Conservation (phyloP, 148 eudicot species). For the Persicaria maculosa region DNA sequence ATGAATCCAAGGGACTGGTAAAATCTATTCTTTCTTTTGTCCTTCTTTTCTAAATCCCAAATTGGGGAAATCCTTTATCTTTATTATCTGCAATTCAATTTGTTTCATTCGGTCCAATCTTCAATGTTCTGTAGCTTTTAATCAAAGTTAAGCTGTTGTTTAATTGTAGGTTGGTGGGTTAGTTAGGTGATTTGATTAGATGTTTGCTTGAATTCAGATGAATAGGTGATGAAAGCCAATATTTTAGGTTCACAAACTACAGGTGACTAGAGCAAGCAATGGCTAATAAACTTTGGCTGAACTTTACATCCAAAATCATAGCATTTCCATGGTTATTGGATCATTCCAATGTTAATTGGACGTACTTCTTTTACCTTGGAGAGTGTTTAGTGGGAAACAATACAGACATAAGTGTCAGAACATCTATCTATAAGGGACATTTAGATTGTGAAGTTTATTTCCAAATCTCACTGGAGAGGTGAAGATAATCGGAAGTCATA, state of each 20-base stretch:
- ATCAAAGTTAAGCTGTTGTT: no score
- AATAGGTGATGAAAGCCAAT: background rate
- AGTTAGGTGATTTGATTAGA: background rate
- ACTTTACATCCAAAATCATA: background rate
- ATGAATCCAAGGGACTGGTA: constrained; percentile 65
- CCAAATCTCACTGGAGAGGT: background rate
- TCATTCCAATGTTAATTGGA: no score
- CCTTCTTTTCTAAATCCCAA: no score
- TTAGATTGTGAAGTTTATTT: background rate
- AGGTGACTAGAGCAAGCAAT: background rate
- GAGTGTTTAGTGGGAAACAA: background rate
- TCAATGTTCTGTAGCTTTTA: no score
- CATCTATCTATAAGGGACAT: background rate
- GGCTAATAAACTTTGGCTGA: background rate
- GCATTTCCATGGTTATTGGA: background rate
- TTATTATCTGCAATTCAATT: no score
- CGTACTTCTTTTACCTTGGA: background rate
- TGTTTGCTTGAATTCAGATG: background rate
- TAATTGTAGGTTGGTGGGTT: background rate
- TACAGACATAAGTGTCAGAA: background rate
- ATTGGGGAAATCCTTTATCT: no score
- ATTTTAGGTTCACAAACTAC: no score
- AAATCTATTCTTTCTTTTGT: background rate
- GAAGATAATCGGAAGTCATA: no score
- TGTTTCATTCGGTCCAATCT: no score